Conservation (phyloP, 371 early-diverging fungal genomes). For the Umbelopsis sp. region DNA sequence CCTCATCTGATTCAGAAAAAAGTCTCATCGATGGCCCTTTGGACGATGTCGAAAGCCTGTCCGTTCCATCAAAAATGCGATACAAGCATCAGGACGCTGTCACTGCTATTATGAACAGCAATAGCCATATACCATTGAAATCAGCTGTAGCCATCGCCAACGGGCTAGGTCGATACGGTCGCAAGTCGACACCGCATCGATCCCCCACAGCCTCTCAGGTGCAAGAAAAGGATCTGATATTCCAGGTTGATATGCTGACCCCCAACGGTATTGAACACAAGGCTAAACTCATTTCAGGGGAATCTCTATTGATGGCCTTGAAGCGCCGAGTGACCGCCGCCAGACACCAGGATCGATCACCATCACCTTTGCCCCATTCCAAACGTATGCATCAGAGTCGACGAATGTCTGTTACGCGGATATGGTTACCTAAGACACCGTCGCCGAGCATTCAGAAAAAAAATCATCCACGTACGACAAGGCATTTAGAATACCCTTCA, state of each 20-base stretch:
- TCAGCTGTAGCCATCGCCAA: conserved; percentile 12
- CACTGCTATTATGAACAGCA: conserved; percentile 2
- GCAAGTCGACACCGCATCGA: neutral
- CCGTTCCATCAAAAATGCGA: conserved; percentile 5
- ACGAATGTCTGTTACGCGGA: neutral
- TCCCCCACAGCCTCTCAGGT: neutral
- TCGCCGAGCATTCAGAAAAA: neutral
- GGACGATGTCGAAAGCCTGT: neutral
- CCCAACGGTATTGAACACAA: neutral
- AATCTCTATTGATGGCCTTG: conserved; percentile 13
- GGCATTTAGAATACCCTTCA: neutral
- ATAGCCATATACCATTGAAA: neutral
- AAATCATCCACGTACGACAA: neutral
- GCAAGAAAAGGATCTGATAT: neutral
- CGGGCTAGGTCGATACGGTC: conserved; percentile 6
- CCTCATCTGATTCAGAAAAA: conserved; percentile 11
- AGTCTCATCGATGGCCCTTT: neutral
- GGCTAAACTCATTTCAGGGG: conserved; percentile 9
- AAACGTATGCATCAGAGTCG: neutral
- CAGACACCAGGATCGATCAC: neutral
- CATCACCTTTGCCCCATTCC: neutral
- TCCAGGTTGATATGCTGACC: conserved; percentile 3
- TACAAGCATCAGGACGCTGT: conserved; percentile 10
- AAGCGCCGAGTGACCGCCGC: conserved; percentile 3
- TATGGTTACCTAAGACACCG: conserved; percentile 8